Conservation (phyloP, 768 basidiomycete species). For the Leccinum incarnatum region DNA sequence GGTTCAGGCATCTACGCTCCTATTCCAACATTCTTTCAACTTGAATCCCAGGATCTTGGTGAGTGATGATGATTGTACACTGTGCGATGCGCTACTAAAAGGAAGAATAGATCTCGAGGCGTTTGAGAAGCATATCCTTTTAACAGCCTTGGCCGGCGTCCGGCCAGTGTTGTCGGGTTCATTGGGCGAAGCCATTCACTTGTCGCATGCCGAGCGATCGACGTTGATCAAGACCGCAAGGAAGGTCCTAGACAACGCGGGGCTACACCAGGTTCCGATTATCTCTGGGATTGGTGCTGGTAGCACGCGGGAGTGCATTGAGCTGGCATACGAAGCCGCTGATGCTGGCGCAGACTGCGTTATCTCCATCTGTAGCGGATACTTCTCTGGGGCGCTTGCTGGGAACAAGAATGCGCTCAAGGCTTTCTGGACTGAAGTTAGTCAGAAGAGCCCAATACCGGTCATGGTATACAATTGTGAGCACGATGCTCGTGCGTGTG, state of each 20-base stretch:
- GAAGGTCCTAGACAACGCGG: conserved; percentile 65
- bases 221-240: conserved; percentile 65
- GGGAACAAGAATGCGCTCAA: conserved; percentile 66
- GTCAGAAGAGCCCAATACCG: conserved; percentile 79
- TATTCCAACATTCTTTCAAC: conserved; percentile 81
- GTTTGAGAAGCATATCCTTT: conserved; percentile 66
- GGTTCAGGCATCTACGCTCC: conserved; percentile 81
- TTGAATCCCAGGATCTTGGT: conserved; percentile 81
- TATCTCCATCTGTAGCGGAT: conserved; percentile 85
- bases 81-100: conserved; percentile 8
- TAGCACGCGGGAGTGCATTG: conserved; percentile 80
- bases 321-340: conserved; percentile 73
- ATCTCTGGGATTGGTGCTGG: conserved; percentile 82
- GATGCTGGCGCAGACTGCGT: conserved; percentile 82
- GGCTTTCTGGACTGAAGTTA: conserved; percentile 73
- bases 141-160: conserved; percentile 64
- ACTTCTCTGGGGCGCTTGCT: conserved; percentile 76
- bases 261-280: conserved; percentile 57
- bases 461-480: conserved; percentile 87
- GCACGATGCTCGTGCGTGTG: conserved; percentile 18
- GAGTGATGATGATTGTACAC: conserved; percentile 25
- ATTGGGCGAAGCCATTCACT: conserved; percentile 84
- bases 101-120: conserved; percentile 51
- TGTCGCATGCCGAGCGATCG: conserved; percentile 64
- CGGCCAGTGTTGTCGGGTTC: conserved; percentile 73